Percentiles rank a stretch among this genome's conserved stretches.
phyloP scores from a whole-genome alignment of 352 stramenopile species.

The Pythium sp. region DNA sequence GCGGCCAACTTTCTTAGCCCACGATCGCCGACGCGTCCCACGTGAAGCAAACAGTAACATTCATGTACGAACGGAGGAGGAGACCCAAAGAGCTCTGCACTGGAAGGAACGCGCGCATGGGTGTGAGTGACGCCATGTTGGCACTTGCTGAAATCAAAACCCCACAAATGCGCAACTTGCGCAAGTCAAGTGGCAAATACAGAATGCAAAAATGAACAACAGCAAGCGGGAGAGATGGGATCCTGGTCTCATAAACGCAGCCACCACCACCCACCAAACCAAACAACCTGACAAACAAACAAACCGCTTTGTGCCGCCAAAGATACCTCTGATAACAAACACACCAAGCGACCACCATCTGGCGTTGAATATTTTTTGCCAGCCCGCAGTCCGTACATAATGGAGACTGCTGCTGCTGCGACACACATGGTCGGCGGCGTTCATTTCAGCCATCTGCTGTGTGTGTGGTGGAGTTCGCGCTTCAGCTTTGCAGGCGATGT shows the following conservation, averaged over 20 bases:
- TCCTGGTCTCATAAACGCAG: not conserved
- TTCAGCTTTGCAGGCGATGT: not conserved
- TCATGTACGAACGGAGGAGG: not conserved
- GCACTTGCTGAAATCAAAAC: not conserved
- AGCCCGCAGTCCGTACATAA: not conserved
- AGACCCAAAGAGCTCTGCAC: not conserved
- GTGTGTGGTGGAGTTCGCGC: not conserved
- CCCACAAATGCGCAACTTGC: not conserved
- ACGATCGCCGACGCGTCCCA: not conserved
- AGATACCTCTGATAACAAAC: slow-evolving; percentile 9
- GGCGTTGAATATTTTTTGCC: not conserved
- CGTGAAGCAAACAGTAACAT: not conserved
- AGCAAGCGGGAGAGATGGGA: not conserved
- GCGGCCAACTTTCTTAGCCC: not conserved
- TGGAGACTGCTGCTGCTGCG: not conserved
- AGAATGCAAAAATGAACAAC: not conserved
- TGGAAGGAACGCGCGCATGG: not conserved
- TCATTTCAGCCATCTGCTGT: not conserved
- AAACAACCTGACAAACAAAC: not conserved
- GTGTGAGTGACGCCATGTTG: not conserved
- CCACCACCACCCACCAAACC: not conserved
- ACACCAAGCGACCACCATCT: not conserved
- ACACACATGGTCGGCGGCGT: not conserved
- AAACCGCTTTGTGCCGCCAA: not conserved
- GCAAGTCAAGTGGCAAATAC: not conserved